These are phyloP conservation scores for Leccinum imitatum DNA, from an alignment of 768 basidiomycete species.

Conservation along the genomic window DNA sequence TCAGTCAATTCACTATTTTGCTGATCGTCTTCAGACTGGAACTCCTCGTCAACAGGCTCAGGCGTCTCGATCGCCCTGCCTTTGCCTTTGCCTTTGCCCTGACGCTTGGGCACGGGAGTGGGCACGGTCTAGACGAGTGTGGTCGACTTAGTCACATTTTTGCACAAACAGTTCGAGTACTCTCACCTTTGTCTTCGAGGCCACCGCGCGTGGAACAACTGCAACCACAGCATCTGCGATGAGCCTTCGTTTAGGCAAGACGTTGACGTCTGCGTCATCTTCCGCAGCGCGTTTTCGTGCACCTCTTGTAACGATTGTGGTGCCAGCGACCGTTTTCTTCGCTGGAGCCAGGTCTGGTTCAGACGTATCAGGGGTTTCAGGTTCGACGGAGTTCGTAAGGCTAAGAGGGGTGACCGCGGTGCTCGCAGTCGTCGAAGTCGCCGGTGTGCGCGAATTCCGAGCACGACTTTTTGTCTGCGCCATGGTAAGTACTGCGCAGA, in stretches of 20 bases:
- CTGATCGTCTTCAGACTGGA: not conserved
- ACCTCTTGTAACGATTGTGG: conserved; percentile 10
- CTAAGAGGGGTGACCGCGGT: conserved; percentile 52
- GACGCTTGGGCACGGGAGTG: conserved; percentile 3
- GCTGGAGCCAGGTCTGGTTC: conserved; percentile 24
- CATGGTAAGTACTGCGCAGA: conserved; percentile 17
- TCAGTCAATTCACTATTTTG: too few relatives aligned
- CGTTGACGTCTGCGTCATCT: conserved; percentile 30
- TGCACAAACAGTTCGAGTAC: conserved; percentile 1
- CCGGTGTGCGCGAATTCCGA: conserved; percentile 19
- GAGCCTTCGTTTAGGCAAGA: conserved; percentile 35
- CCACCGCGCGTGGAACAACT: conserved; percentile 8
- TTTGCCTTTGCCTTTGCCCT: conserved; percentile 25
- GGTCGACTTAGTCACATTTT: conserved; percentile 17
- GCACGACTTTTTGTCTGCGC: conserved; percentile 20
- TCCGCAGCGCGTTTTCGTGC: conserved; percentile 35
- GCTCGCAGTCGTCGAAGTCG: conserved; percentile 34
- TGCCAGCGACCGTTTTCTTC: conserved; percentile 2
- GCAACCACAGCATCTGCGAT: conserved; percentile 29
- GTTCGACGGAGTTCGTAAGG: conserved; percentile 42
- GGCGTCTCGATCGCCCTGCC: conserved; percentile 26
- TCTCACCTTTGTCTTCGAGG: conserved; percentile 28
- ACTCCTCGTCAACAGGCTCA: conserved; percentile 31
- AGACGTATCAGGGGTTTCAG: conserved; percentile 57
- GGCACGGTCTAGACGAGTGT: conserved; percentile 11